phyloP scores from a whole-genome alignment of 805 yeast species.

The Starmerella powellii region DNA sequence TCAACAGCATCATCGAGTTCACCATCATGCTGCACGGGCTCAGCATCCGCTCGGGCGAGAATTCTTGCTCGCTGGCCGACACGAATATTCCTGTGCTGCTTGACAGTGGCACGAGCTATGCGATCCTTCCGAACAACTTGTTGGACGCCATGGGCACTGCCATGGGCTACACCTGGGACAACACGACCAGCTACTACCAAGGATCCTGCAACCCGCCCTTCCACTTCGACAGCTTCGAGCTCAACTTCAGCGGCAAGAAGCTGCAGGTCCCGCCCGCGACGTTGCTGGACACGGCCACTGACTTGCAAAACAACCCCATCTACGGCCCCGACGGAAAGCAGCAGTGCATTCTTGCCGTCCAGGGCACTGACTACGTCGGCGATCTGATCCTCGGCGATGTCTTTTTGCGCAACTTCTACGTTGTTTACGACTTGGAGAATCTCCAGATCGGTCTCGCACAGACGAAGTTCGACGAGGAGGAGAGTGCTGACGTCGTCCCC shows the following conservation, averaged over 20 bases:
- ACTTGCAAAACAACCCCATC: conserved; percentile 11
- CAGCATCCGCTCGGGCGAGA: conserved; percentile 1
- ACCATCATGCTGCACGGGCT: conserved; percentile 16
- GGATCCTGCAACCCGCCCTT: conserved; percentile 28
- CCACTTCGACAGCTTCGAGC: conserved; percentile 28
- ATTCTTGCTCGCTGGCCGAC: conserved; percentile 7
- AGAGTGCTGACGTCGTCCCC: conserved; percentile 20
- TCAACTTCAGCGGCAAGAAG: conserved; percentile 42
- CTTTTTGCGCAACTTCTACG: conserved; percentile 51
- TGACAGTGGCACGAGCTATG: conserved; percentile 46
- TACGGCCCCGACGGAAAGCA: conserved; percentile 10
- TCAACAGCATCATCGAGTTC: conserved; percentile 7
- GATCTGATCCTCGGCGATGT: conserved; percentile 49
- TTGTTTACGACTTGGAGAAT: conserved; percentile 54
- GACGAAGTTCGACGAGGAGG: conserved; percentile 27
- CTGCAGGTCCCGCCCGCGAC: conserved; percentile 34
- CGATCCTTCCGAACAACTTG: conserved; percentile 35
- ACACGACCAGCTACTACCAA: conserved; percentile 29
- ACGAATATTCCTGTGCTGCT: conserved; percentile 36
- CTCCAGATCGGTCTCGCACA: conserved; percentile 47
- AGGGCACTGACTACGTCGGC: conserved; percentile 24
- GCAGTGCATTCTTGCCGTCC: conserved; percentile 19
- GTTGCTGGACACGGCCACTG: conserved; percentile 8
- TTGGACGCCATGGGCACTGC: conserved; percentile 24
- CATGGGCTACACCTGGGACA: conserved; percentile 31